A percentile compares a stretch with the other conserved stretches of the same genome.
These are phyloP conservation scores for Cystobasidium sp. DNA, from an alignment of 1,284 basidiomycete species.

Conservation along the genomic window DNA sequence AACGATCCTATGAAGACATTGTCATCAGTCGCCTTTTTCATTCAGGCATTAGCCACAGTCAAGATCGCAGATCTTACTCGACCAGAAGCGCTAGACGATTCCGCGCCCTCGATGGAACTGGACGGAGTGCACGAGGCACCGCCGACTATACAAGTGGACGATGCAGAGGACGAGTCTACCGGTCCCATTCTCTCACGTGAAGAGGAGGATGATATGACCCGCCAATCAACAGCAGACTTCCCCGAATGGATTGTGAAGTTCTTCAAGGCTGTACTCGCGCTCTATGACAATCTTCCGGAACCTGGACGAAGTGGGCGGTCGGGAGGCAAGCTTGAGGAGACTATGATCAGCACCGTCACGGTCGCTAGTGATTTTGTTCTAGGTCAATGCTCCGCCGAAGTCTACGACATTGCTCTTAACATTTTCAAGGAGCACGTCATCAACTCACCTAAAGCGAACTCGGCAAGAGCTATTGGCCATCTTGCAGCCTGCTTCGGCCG, in stretches of 20 bases:
- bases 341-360: constrained; percentile 78
- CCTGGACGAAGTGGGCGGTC: constrained; percentile 64
- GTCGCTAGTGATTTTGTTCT: constrained; percentile 80
- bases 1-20: constrained; percentile 94
- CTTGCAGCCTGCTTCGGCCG: constrained; percentile 84
- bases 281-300: constrained; percentile 93
- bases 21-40: constrained; percentile 54
- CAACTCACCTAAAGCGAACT: constrained; percentile 70
- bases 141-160: constrained; percentile 49
- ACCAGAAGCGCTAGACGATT: constrained; percentile 47
- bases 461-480: constrained; percentile 86
- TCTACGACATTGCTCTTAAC: constrained; percentile 84
- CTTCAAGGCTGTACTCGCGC: constrained; percentile 78
- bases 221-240: constrained; percentile 78
- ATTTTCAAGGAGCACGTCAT: constrained; percentile 82
- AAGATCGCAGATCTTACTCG: constrained; percentile 76
- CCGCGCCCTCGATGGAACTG: constrained; percentile 45
- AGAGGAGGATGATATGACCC: constrained; percentile 73
- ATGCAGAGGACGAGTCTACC: constrained; percentile 57
- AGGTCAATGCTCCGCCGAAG: constrained; percentile 80
- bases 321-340: constrained; percentile 84
- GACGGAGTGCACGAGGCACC: constrained; percentile 43
- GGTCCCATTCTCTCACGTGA: constrained; percentile 64
- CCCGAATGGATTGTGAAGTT: constrained; percentile 90
- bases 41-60: constrained; percentile 59